Conservation (phyloP, 202 grass and related monocot species). For the Panicum virgatum region DNA sequence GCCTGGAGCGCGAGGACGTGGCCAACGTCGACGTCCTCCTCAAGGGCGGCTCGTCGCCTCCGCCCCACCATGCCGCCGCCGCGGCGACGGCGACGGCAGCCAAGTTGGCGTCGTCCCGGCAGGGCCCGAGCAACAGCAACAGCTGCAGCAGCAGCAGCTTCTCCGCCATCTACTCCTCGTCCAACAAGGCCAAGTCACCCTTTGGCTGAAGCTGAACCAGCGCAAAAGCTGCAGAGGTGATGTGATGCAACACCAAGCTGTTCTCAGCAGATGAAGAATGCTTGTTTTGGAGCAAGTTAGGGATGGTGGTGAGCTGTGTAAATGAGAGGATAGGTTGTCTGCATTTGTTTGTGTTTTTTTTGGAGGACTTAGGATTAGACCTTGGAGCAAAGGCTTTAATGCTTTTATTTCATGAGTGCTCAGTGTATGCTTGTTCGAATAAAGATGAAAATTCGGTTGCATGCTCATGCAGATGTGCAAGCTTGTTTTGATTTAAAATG, state of each 20-base stretch:
- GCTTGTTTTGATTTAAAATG: neutral
- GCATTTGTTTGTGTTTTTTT: neutral
- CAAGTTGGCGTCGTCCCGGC: conserved; percentile 21
- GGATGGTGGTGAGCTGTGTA: conserved; percentile 32
- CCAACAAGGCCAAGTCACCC: conserved; percentile 74
- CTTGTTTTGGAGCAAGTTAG: neutral
- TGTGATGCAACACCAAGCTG: too few relatives aligned
- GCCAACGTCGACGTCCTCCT: conserved; percentile 67
- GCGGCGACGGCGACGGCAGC: neutral
- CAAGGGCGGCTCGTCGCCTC: conserved; percentile 41
- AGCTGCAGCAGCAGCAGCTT: conserved; percentile 52
- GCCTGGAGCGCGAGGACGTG: conserved; percentile 80
- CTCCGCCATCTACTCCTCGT: conserved; percentile 49
- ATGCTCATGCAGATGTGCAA: neutral
- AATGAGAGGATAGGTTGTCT: conserved; percentile 41
- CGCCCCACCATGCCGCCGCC: neutral
- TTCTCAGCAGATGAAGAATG: neutral
- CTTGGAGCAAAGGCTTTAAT: neutral
- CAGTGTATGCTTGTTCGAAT: conserved; percentile 39
- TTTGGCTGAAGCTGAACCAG: conserved; percentile 41
- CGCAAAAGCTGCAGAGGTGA: neutral
- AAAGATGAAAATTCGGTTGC: conserved; percentile 24
- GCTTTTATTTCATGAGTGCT: conserved; percentile 22
- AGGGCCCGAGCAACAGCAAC: conserved; percentile 28
- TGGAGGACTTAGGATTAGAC: conserved; percentile 21